Percentiles rank a stretch among this genome's conserved stretches.
phyloP scores from a whole-genome alignment of 805 yeast genomes.

The Yarrowia hollandica region DNA sequence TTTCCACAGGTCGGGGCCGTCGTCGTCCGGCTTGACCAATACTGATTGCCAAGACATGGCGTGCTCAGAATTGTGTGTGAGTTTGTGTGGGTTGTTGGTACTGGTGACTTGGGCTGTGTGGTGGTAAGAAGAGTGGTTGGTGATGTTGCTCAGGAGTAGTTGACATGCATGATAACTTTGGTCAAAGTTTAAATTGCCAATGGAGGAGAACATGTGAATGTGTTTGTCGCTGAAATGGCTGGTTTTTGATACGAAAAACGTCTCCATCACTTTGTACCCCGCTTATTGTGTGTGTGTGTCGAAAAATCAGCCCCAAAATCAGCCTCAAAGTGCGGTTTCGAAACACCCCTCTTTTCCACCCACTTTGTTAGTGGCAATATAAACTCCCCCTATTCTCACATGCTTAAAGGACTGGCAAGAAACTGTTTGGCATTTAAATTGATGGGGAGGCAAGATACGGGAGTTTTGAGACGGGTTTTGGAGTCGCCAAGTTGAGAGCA shows the following conservation, averaged over 20 bases:
- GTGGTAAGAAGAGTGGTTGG: background rate
- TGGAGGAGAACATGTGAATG: background rate
- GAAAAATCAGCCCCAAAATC: too few relatives aligned
- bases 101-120: too few relatives aligned
- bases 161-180: constrained; percentile 12
- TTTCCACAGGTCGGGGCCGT: constrained; percentile 32
- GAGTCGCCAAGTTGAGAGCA: too few relatives aligned
- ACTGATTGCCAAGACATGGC: constrained; percentile 20
- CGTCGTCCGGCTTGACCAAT: constrained; percentile 23
- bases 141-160: constrained; percentile 24
- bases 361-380: background rate
- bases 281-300: too few relatives aligned
- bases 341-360: too few relatives aligned
- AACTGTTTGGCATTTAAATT: too few relatives aligned
- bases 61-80: background rate
- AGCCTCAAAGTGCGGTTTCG: background rate
- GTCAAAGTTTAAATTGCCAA: background rate
- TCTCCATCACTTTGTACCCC: too few relatives aligned
- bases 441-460: too few relatives aligned
- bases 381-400: background rate
- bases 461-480: too few relatives aligned
- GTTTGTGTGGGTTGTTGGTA: too few relatives aligned
- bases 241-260: too few relatives aligned
- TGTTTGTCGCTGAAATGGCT: too few relatives aligned
- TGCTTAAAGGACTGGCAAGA: background rate